A percentile compares a stretch with the other conserved stretches of the same genome.
These are phyloP conservation scores for Myxozyma udenii DNA, from an alignment of 805 yeast species.

Conservation along the genomic window DNA sequence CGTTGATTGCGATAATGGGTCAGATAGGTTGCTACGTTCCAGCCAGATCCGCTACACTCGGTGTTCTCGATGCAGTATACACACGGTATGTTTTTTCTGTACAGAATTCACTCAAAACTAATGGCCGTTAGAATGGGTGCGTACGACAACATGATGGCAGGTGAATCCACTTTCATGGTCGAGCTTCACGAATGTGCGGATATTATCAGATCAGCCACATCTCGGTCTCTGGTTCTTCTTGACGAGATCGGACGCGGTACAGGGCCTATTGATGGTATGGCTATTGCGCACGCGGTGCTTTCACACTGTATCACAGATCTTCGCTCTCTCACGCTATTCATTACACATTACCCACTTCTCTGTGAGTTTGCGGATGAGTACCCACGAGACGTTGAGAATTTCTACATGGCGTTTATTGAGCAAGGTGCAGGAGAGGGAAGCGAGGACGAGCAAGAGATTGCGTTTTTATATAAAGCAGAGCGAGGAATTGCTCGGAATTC, in stretches of 20 bases:
- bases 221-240: conserved; percentile 57
- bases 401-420: conserved; percentile 64
- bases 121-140: conserved; percentile 68
- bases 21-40: conserved; percentile 79
- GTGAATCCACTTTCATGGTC: conserved; percentile 80
- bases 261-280: conserved; percentile 72
- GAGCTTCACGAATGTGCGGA: conserved; percentile 66
- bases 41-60: conserved; percentile 56
- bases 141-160: conserved; percentile 66
- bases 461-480: conserved; percentile 53
- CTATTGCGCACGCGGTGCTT: conserved; percentile 73
- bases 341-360: conserved; percentile 78
- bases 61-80: conserved; percentile 60
- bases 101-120: conserved; percentile 23
- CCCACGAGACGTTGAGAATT: conserved; percentile 50
- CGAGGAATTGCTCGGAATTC: conserved; percentile 58
- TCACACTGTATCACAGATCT: conserved; percentile 49
- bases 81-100: conserved; percentile 36
- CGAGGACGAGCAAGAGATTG: conserved; percentile 38
- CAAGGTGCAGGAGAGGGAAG: conserved; percentile 37
- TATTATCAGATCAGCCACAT: conserved; percentile 51
- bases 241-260: conserved; percentile 81
- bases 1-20: conserved; percentile 65
- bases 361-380: conserved; percentile 48
- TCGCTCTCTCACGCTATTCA: conserved; percentile 63